Base-by-base conservation (phyloP, 768 basidiomycete species). In the Termitomyces sp. region DNA sequence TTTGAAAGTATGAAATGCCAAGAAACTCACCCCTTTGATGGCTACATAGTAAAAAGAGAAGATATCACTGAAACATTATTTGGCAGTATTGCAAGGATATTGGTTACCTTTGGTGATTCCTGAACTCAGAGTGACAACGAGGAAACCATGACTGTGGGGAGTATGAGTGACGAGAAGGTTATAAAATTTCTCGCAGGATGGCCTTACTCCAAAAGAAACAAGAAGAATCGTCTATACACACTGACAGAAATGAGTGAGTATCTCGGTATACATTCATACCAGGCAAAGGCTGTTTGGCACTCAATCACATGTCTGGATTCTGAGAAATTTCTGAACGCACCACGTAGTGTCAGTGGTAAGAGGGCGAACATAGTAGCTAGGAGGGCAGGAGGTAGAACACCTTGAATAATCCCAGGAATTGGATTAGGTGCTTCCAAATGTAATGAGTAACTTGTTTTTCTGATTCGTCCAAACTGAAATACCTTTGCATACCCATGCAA, bases 261-360 rank as follows among this genome's bases (percentile, higher is more conserved):
- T 36, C 82, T 76, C 0, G 88, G 87, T 44, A 86, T 86, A 43
- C 86, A 86, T 65, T 89, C 83, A 59, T 86, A 85, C 72, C 80
- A 81, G 18, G 86, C 84, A 12, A 88, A 68, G 15, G 68, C 85
- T 71, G 49, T 18, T 62, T 76, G 70, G 23, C 86, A 69, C 35
- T 88, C 70, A 56, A 79, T 66, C 0, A 87, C n/a, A 25, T 12
- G 47, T n/a, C 6, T 25, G 2, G 33, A 15, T n/a, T 10, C 1
- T 5, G 47, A n/a, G 16, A 47, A 15, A 36, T 23, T 11, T 5
- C 23, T 16, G 15, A 25, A 48, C 47, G 15, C 16, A 48, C 47
- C 47, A 23, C 47, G 47, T 11, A 48, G 47, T 23, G 36, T 48
- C 33, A 48, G 16, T 48, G 47, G 87, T 4, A 91, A 63, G 12